These are phyloP conservation scores for Ascochyta pisi DNA, from an alignment of 2,329 filamentous ascomycete genomes.

Conservation along the genomic window DNA sequence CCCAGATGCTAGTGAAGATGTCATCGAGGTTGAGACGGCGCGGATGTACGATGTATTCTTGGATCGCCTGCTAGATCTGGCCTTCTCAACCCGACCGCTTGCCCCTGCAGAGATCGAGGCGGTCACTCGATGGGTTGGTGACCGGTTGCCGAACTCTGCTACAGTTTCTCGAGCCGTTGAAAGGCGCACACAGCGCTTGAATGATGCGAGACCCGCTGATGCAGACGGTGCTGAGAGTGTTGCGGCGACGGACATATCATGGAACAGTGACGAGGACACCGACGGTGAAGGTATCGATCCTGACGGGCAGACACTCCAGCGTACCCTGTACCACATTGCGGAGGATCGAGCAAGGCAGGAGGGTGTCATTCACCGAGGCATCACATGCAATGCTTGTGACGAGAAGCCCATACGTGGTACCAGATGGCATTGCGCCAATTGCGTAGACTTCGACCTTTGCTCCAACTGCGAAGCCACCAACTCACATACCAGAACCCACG, in stretches of 20 bases:
- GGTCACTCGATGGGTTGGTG: slow-evolving; percentile 27
- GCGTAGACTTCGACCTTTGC: slow-evolving; percentile 93
- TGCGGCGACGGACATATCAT: slow-evolving; percentile 42
- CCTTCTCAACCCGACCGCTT: slow-evolving; percentile 30
- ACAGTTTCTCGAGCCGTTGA: slow-evolving; percentile 30
- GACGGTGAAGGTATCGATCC: slow-evolving; percentile 50
- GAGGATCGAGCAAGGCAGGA: slow-evolving; percentile 86
- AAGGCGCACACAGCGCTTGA: slow-evolving; percentile 29
- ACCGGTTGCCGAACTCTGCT: slow-evolving; percentile 22
- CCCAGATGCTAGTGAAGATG: slow-evolving; percentile 28
- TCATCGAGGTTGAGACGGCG: slow-evolving; percentile 28
- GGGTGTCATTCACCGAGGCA: slow-evolving; percentile 84
- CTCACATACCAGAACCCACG: slow-evolving; percentile 84
- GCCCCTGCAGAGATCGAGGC: slow-evolving; percentile 28
- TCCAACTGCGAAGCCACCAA: slow-evolving; percentile 84
- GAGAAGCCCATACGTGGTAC: slow-evolving; percentile 89
- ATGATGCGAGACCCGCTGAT: slow-evolving; percentile 6
- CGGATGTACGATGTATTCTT: slow-evolving; percentile 42
- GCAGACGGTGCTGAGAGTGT: slow-evolving; percentile 38
- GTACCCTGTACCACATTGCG: slow-evolving; percentile 87
- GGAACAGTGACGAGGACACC: slow-evolving; percentile 43
- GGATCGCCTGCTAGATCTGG: slow-evolving; percentile 34
- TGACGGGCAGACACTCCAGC: slow-evolving; percentile 80
- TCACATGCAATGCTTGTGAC: slow-evolving; percentile 89
- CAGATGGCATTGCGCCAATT: slow-evolving; percentile 94